A percentile compares a stretch with the other conserved stretches of the same genome.
phyloP scores from a whole-genome alignment of 352 stramenopile genomes.

The Aphanomyces invadans region DNA sequence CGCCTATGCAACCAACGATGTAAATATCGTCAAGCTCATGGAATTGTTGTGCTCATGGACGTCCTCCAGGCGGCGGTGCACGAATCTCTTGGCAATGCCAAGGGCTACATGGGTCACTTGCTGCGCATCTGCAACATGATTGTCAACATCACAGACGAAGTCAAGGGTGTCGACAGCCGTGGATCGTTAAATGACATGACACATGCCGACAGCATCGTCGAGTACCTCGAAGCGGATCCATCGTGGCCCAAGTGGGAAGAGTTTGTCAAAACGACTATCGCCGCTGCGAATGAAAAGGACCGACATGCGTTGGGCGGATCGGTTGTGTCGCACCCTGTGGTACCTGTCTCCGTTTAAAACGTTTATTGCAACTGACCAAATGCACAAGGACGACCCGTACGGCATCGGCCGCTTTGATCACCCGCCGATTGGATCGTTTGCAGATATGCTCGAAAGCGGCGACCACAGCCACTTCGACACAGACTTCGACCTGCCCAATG shows the following conservation, averaged over 20 bases:
- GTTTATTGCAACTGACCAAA: too few relatives aligned
- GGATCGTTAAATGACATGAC: constrained; percentile 78
- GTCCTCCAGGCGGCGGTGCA: not conserved
- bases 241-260: constrained; percentile 77
- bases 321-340: constrained; percentile 33
- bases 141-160: constrained; percentile 67
- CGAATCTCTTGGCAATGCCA: constrained; percentile 45
- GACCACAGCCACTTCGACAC: constrained; percentile 53
- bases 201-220: constrained; percentile 68
- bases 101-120: constrained; percentile 76
- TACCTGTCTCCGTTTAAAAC: not conserved
- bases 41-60: not conserved
- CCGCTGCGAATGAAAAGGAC: constrained; percentile 71
- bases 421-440: constrained; percentile 71
- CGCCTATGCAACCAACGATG: constrained; percentile 70
- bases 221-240: constrained; percentile 74
- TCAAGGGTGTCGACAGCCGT: constrained; percentile 52
- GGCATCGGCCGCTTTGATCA: constrained; percentile 64
- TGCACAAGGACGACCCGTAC: constrained; percentile 71
- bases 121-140: constrained; percentile 84
- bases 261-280: constrained; percentile 54
- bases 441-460: constrained; percentile 64
- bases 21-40: constrained; percentile 20
- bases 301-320: constrained; percentile 65
- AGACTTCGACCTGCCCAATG: constrained; percentile 64